Evolutionary conservation across 2,329 filamentous ascomycete genomes (phyloP).

Genomic region (Hymenoscyphus occultus): DNA sequence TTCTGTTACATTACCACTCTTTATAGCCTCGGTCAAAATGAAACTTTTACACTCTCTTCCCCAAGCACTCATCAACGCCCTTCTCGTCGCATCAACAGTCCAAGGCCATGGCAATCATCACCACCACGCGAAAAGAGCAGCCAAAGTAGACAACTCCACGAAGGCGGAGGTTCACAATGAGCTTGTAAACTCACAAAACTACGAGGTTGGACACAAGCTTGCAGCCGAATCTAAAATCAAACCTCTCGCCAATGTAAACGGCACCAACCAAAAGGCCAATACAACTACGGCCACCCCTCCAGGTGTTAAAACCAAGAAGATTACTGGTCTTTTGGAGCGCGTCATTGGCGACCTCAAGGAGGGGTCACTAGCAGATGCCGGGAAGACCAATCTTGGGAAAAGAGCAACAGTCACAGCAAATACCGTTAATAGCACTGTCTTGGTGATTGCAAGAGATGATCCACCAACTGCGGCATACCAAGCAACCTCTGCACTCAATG

Average conservation of each 20-base stretch:
- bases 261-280: background rate
- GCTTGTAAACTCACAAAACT: background rate
- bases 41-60: slow-evolving; percentile 1
- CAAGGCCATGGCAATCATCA: background rate
- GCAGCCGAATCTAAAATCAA: background rate
- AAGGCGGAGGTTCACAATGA: background rate
- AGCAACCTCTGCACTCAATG: slow-evolving; percentile 52
- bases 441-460: slow-evolving; percentile 52
- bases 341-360: background rate
- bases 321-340: background rate
- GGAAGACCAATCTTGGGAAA: background rate
- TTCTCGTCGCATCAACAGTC: background rate
- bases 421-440: slow-evolving; percentile 42
- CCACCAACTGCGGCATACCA: slow-evolving; percentile 43
- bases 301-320: background rate
- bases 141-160: background rate
- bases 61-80: background rate
- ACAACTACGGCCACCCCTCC: background rate
- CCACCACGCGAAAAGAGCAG: background rate
- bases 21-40: background rate
- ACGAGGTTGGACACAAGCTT: background rate
- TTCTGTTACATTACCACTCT: background rate
- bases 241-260: background rate
- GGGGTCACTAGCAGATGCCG: background rate
- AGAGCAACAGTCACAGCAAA: slow-evolving; percentile 3